These are phyloP conservation scores for Boletellus dicymbophilus DNA, from an alignment of 1,284 basidiomycete species.

Conservation along the genomic window DNA sequence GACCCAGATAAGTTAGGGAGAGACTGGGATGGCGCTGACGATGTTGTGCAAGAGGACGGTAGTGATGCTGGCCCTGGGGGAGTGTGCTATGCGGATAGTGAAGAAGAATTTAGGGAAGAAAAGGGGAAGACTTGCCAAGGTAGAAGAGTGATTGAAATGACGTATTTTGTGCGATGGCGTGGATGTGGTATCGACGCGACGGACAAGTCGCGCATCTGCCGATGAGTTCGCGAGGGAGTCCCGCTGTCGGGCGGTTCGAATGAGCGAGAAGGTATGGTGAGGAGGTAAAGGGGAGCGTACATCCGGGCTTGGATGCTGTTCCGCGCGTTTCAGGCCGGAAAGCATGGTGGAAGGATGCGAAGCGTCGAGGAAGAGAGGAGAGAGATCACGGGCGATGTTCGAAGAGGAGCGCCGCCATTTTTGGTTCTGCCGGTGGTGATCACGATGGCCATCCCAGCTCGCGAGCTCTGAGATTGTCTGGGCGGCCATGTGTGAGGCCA, in stretches of 20 bases:
- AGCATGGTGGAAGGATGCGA: background rate
- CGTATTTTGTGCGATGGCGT: background rate
- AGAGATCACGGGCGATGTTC: slow-evolving; percentile 9
- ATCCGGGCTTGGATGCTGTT: slow-evolving; percentile 4
- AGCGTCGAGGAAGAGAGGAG: background rate
- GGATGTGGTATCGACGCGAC: slow-evolving; percentile 15
- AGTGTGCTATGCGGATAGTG: slow-evolving; percentile 11
- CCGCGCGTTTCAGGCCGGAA: slow-evolving; percentile 10
- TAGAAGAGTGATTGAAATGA: slow-evolving; percentile 2
- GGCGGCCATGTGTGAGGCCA: slow-evolving; percentile 13
- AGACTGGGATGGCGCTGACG: slow-evolving; percentile 2
- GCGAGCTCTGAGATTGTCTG: slow-evolving; percentile 15
- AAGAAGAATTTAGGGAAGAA: background rate
- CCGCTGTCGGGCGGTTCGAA: slow-evolving; percentile 4
- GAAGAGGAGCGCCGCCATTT: slow-evolving; percentile 16
- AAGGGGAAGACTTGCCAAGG: slow-evolving; percentile 10
- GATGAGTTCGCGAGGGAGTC: background rate
- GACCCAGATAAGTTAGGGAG: slow-evolving; percentile 6
- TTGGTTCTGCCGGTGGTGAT: slow-evolving; percentile 7
- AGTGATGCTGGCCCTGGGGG: background rate
- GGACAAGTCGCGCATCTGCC: slow-evolving; percentile 1
- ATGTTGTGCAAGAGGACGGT: background rate
- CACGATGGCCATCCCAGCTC: slow-evolving; percentile 20
- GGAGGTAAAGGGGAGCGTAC: slow-evolving; percentile 4
- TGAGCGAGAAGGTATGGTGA: slow-evolving; percentile 7